Evolutionary conservation across 495 filamentous ascomycete genomes (phyloP), one percentile per base, ranked within the genome.

Genomic region (Aspergillus bridgeri): DNA sequence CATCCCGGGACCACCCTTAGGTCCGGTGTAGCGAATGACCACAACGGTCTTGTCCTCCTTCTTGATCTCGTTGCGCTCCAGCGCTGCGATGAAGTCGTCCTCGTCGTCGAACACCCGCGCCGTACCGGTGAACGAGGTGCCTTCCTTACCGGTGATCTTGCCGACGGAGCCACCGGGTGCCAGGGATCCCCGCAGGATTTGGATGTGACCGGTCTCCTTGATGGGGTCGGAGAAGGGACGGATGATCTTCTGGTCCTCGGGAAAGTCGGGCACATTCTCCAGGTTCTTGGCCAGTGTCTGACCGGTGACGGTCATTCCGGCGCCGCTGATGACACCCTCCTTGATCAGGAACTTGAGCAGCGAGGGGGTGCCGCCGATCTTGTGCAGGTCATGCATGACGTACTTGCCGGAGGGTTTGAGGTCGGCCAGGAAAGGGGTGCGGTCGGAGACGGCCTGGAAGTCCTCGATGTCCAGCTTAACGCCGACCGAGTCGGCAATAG

Each of bases 91-190:
- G 75, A 95, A 91, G 69, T 81, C 83, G 56, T 93, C 88, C 72
- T 95, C 90, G 59, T 81, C 81, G 71, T 98, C 87, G 75, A 90
- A 98, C 64, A 90, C 89, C 59, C 86, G 88, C 33, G 94, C 94
- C 63, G 85, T 92, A 54, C 94, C 94, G 18, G 81, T 87, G 77
- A 98, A 98, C 8, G 78, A 72, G n/a, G 87, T 81, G 20, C 94
- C 94, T 71, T 98, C 94, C 75, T 98, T 98, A 58, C 94, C 94
- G 8, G 94, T 98, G 73, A 98, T 98, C 80, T 98, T 98, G 59
- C 93, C 94, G 15, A 98, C 94, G 60, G 84, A 89, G 51, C 94
- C 94, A 57, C 89, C 94, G 1, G 94, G 94, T 2, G 94, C 91
- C 24, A 98, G 82, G 6, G 87, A 88, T 33, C 94, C 94, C 52